These are phyloP conservation scores for Aquilaria agallochum DNA, from an alignment of 441 rosid genomes.

Conservation along the genomic window DNA sequence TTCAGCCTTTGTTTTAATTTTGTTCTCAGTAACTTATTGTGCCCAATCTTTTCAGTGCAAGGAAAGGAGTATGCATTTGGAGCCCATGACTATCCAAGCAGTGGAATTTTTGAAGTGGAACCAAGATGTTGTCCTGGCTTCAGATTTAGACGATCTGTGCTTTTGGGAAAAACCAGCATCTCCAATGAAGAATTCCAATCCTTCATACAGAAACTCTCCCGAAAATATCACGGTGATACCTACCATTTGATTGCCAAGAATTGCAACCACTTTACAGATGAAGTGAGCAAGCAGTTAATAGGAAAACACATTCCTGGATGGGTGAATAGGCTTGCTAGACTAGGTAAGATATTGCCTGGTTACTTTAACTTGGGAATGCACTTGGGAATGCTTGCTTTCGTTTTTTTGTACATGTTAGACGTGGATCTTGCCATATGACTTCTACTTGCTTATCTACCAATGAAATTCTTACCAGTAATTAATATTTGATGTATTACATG, in stretches of 20 bases:
- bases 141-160: constrained; percentile 75
- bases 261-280: constrained; percentile 95
- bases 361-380: too few relatives aligned
- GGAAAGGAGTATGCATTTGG: constrained; percentile 91
- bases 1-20: too few relatives aligned
- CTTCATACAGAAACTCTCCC: constrained; percentile 80
- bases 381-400: too few relatives aligned
- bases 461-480: too few relatives aligned
- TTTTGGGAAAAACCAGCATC: constrained; percentile 68
- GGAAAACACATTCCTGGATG: constrained; percentile 95
- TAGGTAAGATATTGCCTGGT: constrained; percentile 40
- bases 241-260: constrained; percentile 98
- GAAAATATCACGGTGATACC: constrained; percentile 77
- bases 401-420: too few relatives aligned
- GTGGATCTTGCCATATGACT: too few relatives aligned
- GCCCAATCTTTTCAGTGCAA: constrained; percentile 46
- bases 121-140: constrained; percentile 96
- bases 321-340: constrained; percentile 87
- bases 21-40: constrained; percentile 13
- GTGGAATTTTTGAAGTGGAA: constrained; percentile 94
- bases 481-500: too few relatives aligned
- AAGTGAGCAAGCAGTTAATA: constrained; percentile 61
- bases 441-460: too few relatives aligned
- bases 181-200: constrained; percentile 65
- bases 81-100: constrained; percentile 81